Base-by-base conservation (phyloP, 108 stramenopile genomes). In the Pseudonitzschia multistriata region DNA sequence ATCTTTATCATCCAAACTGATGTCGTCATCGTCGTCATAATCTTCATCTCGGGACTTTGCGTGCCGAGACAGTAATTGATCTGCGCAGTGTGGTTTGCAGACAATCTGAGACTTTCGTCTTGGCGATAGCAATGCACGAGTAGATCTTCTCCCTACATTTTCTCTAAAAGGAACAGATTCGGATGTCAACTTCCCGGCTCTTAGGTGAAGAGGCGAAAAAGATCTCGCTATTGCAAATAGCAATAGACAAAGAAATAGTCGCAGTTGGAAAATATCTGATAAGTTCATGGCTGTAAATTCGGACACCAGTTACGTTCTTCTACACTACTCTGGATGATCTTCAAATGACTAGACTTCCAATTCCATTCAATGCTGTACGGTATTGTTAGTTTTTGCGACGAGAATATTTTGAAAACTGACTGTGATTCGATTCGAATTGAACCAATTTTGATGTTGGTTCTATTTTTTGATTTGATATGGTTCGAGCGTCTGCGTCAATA, bases 21-120 rank as follows among this genome's bases (percentile, higher is more conserved):
- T 47, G 27, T 75, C 71, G 33, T 74, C 74, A 14, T 79, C 74
- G 2, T 74, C 78, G 14, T 86, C 78, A 3, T 85, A 82, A n/a
- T 30, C 56, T 3, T 85, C 84, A 33, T 59, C 57, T 59, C 29
- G 31, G 3, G 57, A 59, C 57, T 59, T 59, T 35, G 57, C 57
- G 28, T 59, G 29, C 34, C 57, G 33, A 59, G 10, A 45, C 42
- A 45, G 3, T 17, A 45, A 45, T 17, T 45, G 42, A 45, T 45
- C 42, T 45, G 8, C 3, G 17, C 13, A 45, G 17, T 17, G 42
- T 45, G 17, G 1, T 45, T 45, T 17, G 42, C 11, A 17, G 42
- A 45, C 7, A 13, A 45, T 1, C 11, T 45, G 15, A 45, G 13
- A 17, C 17, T 13, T 45, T 45, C 42, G 42, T 45, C 3, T 13